phyloP scores from a whole-genome alignment of 2,329 filamentous ascomycete species.

The Calonectria multiphialidica region DNA sequence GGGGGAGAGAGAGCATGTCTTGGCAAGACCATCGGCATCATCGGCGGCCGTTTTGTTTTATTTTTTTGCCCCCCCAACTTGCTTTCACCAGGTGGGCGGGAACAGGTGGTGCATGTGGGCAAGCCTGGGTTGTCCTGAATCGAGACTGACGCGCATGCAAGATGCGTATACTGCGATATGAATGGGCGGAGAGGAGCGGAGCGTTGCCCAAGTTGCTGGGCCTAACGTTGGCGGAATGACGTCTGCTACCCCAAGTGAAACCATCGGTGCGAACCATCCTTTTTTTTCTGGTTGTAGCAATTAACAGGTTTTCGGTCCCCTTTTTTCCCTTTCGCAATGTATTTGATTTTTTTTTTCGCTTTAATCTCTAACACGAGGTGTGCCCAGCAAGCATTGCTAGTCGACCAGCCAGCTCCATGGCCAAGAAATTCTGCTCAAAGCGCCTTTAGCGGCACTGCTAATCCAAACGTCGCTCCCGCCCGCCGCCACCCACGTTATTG shows the following conservation, averaged over 20 bases:
- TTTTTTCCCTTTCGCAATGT: no score
- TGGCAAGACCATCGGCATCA: background rate
- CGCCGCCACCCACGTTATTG: no score
- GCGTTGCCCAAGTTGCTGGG: background rate
- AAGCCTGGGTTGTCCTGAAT: background rate
- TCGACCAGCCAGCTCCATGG: background rate
- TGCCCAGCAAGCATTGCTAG: conserved; percentile 1
- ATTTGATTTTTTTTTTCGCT: background rate
- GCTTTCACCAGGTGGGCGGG: background rate
- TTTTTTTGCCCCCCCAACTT: background rate
- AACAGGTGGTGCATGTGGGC: background rate
- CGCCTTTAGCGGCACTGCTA: background rate
- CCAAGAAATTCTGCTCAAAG: background rate
- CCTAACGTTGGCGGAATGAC: background rate
- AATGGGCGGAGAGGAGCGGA: background rate
- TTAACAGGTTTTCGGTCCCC: background rate
- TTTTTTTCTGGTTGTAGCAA: background rate
- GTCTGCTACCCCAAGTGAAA: background rate
- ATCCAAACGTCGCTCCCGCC: background rate
- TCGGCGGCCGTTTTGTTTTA: background rate
- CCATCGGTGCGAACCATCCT: background rate
- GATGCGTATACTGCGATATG: background rate
- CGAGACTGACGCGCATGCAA: background rate
- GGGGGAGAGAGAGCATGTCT: background rate
- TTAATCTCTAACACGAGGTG: conserved; percentile 2